Percentiles rank a stretch among this genome's conserved stretches.
phyloP scores from a whole-genome alignment of 2,329 filamentous ascomycete genomes.

The Trichocomaceae sp. region DNA sequence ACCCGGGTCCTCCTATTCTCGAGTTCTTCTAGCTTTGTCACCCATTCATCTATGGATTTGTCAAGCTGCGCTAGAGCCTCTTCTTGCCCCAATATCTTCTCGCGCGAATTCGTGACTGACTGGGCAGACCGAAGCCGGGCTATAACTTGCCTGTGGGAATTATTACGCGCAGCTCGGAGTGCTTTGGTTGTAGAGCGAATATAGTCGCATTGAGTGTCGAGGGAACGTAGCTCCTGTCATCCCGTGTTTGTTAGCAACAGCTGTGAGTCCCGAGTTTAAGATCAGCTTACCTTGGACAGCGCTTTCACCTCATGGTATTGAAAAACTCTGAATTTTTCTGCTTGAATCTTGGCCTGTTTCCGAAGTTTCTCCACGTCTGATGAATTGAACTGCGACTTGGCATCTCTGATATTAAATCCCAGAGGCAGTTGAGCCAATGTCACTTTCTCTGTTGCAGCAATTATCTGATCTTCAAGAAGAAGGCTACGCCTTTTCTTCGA shows the following conservation, averaged over 20 bases:
- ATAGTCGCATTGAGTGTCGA: slow-evolving; percentile 75
- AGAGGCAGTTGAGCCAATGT: slow-evolving; percentile 14
- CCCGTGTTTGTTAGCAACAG: slow-evolving; percentile 8
- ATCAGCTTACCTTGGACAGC: slow-evolving; percentile 21
- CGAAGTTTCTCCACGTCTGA: slow-evolving; percentile 20
- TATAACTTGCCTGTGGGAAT: slow-evolving; percentile 69
- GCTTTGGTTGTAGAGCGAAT: slow-evolving; percentile 70
- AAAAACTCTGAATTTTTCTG: slow-evolving; percentile 21
- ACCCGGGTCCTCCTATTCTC: slow-evolving; percentile 70
- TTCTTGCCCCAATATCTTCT: slow-evolving; percentile 71
- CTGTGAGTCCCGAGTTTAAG: neutral
- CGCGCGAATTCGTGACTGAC: slow-evolving; percentile 63
- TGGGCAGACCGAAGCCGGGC: slow-evolving; percentile 67
- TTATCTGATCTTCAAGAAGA: neutral
- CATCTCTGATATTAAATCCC: slow-evolving; percentile 18
- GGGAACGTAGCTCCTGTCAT: slow-evolving; percentile 60
- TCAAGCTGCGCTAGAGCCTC: slow-evolving; percentile 72
- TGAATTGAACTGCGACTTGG: slow-evolving; percentile 14
- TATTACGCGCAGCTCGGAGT: slow-evolving; percentile 66
- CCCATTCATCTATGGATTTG: slow-evolving; percentile 72
- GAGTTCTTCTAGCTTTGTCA: slow-evolving; percentile 69
- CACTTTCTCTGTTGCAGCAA: slow-evolving; percentile 3
- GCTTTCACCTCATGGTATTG: slow-evolving; percentile 21
- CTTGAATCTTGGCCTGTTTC: slow-evolving; percentile 21
- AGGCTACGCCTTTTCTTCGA: slow-evolving; percentile 13